Conservation (phyloP, 2,329 filamentous ascomycete species). For the Aspergillus persii region DNA sequence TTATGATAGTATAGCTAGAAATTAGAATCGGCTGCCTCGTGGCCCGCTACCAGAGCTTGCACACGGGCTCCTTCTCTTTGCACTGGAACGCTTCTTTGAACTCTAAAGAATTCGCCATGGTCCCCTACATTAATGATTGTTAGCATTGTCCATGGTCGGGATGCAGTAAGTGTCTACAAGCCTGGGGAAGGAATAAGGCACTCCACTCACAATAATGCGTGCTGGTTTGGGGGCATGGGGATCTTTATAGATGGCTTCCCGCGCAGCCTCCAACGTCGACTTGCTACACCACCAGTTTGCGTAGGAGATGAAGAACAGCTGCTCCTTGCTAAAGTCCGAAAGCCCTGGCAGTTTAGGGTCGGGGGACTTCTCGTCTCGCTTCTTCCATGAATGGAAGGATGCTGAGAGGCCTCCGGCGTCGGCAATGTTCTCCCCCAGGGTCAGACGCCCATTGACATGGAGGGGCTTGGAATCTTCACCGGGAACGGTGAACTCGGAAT, state of each 20-base stretch:
- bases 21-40: neutral
- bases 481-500: slow-evolving; percentile 58
- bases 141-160: slow-evolving; percentile 2
- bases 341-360: slow-evolving; percentile 60
- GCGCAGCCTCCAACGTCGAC: slow-evolving; percentile 56
- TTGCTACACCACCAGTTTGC: slow-evolving; percentile 67
- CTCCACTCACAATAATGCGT: slow-evolving; percentile 50
- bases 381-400: slow-evolving; percentile 65
- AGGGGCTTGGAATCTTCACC: slow-evolving; percentile 57
- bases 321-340: slow-evolving; percentile 62
- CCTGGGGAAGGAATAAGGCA: slow-evolving; percentile 5
- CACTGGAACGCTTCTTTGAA: slow-evolving; percentile 69
- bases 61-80: slow-evolving; percentile 62
- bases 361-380: slow-evolving; percentile 51
- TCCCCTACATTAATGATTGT: slow-evolving; percentile 43
- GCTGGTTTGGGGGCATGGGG: slow-evolving; percentile 64
- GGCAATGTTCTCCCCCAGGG: slow-evolving; percentile 69
- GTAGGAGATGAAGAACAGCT: slow-evolving; percentile 68
- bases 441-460: slow-evolving; percentile 62
- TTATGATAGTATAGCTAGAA: neutral
- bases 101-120: slow-evolving; percentile 64
- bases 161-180: neutral
- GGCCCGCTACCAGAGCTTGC: slow-evolving; percentile 63
- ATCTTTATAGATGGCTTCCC: slow-evolving; percentile 60
- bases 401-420: slow-evolving; percentile 66